Base-by-base conservation (phyloP, 2,329 filamentous ascomycete genomes). In the Fusarium floridanum region DNA sequence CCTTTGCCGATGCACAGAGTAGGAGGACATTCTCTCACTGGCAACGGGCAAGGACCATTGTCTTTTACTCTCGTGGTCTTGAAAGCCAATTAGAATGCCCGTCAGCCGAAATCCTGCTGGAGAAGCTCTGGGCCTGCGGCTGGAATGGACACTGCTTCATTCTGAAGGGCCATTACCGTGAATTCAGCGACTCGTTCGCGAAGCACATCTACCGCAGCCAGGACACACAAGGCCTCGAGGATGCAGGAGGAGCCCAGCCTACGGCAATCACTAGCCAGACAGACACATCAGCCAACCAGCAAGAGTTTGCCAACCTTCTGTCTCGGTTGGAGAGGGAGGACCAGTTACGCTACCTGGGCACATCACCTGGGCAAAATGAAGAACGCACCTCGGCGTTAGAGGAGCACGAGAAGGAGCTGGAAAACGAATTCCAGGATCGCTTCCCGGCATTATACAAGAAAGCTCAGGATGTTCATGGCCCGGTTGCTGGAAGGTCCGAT, bases 111-210 rank as follows among this genome's bases (percentile, higher is more conserved):
- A 79, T 84, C 0, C 75, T 90, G 3, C 78, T 84, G 22, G 78
- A 83, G 43, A 88, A 87, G 68, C 82, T 90, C 62, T 84, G 81
- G 60, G 77, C 78, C 17, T 83, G 84, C 72, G 86, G 85, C 24
- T 90, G 88, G 88, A 70, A 73, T 1, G 88, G 88, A 2, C 84
- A 85, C 45, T 86, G 84, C 68, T 90, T 90, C 74, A 82, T 90
- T 9, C 82, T 90, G 37, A 89, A 89, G 75, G 88, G 88, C 0
- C 87, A 88, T 63, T 90, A 88, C 76, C 84, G 84, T 56, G 88
- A 90, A 71, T 90, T 90, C 70, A 88, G 87, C 17, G 82, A 83
- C 29, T 87, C 86, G 0, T 90, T 88, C 71, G 85, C 85, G 68
- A 86, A 85, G 68, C 86, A 88, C 69, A 87, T 89, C 27, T 68